These are phyloP conservation scores for Lomentospora prolificans DNA, from an alignment of 2,329 filamentous ascomycete genomes.

Conservation along the genomic window DNA sequence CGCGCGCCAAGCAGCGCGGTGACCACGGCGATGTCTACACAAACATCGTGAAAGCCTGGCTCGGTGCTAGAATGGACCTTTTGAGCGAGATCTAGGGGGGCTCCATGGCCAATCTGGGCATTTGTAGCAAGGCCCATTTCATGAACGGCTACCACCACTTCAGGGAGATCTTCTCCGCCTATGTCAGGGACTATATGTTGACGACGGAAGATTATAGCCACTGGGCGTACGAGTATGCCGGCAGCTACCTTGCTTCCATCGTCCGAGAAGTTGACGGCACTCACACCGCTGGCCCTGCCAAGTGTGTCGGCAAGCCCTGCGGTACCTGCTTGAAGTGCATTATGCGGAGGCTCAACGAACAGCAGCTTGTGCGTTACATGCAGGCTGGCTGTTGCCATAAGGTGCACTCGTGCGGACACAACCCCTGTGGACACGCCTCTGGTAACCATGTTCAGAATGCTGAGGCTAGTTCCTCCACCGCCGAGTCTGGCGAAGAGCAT, in stretches of 20 bases:
- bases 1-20: not conserved
- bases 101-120: not conserved
- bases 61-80: not conserved
- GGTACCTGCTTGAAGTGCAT: not conserved
- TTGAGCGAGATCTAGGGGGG: slow-evolving; percentile 2
- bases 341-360: not conserved
- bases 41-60: not conserved
- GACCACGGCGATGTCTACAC: not conserved
- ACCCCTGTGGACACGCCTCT: not conserved
- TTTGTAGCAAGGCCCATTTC: not conserved
- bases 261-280: not conserved
- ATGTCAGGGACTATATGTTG: not conserved
- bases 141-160: not conserved
- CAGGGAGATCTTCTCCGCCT: not conserved
- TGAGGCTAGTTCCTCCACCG: too few relatives aligned
- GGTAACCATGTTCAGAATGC: too few relatives aligned
- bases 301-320: not conserved
- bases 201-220: not conserved
- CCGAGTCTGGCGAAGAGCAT: too few relatives aligned
- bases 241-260: not conserved
- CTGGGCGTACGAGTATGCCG: not conserved
- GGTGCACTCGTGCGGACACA: not conserved
- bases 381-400: not conserved
- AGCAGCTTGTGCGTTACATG: not conserved
- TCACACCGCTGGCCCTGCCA: not conserved